Evolutionary conservation across 2,329 filamentous ascomycete genomes (phyloP).

Genomic region (Macrophomina pseudophaseolina): DNA sequence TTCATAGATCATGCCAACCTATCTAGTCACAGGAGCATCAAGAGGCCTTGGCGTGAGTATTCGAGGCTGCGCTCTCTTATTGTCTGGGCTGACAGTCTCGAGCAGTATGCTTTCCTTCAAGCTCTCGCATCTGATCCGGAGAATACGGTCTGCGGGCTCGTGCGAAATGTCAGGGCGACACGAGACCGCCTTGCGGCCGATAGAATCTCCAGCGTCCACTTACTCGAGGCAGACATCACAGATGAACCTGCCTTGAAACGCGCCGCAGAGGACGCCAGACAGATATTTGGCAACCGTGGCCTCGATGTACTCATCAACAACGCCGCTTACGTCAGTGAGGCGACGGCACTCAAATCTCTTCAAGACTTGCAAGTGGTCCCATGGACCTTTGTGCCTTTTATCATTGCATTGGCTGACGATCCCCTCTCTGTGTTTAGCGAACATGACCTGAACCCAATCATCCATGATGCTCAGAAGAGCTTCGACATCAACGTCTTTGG

Average conservation of each 20-base stretch:
- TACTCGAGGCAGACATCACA: slow-evolving; percentile 35
- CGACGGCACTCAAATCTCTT: slow-evolving; percentile 41
- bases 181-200: slow-evolving; percentile 52
- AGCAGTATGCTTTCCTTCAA: not conserved
- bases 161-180: slow-evolving; percentile 49
- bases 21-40: slow-evolving; percentile 38
- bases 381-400: not conserved
- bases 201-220: slow-evolving; percentile 38
- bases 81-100: not conserved
- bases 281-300: slow-evolving; percentile 31
- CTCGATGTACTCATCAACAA: slow-evolving; percentile 62
- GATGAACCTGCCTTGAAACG: slow-evolving; percentile 33
- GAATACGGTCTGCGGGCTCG: slow-evolving; percentile 35
- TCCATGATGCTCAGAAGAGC: slow-evolving; percentile 35
- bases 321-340: slow-evolving; percentile 45
- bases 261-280: slow-evolving; percentile 31
- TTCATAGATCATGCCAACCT: slow-evolving; percentile 32
- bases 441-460: slow-evolving; percentile 41
- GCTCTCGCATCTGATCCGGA: slow-evolving; percentile 35
- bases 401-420: not conserved
- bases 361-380: slow-evolving; percentile 44
- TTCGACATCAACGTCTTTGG: slow-evolving; percentile 59
- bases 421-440: slow-evolving; percentile 31
- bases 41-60: slow-evolving; percentile 38
- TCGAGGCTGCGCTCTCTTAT: slow-evolving; percentile 35